phyloP scores from a whole-genome alignment of 805 yeast species.

The Kodamaea fukazawae region DNA sequence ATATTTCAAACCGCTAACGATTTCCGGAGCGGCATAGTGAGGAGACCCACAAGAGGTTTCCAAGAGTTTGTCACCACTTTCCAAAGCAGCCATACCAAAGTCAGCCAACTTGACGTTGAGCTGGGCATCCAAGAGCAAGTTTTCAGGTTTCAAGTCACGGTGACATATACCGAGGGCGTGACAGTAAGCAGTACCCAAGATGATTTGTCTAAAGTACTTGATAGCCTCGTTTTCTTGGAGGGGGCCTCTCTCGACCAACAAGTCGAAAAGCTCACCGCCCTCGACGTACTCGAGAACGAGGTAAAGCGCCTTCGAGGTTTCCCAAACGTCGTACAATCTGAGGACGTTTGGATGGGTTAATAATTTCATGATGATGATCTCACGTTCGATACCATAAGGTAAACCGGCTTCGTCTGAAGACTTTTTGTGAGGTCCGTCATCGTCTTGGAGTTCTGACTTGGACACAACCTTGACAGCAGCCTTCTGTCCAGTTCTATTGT shows the following conservation, averaged over 20 bases:
- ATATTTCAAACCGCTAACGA: constrained; percentile 72
- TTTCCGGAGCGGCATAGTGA: constrained; percentile 87
- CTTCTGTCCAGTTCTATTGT: constrained; percentile 63
- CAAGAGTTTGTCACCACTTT: constrained; percentile 62
- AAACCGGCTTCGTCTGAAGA: constrained; percentile 56
- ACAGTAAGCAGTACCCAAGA: constrained; percentile 76
- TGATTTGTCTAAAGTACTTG: constrained; percentile 71
- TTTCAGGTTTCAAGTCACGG: constrained; percentile 81
- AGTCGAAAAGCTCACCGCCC: constrained; percentile 84
- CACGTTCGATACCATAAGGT: constrained; percentile 96
- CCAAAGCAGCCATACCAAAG: constrained; percentile 88
- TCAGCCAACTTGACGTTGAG: constrained; percentile 77
- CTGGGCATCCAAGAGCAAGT: constrained; percentile 63
- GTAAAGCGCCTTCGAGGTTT: constrained; percentile 84
- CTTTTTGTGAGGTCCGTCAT: constrained; percentile 22
- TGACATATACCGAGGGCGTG: constrained; percentile 80
- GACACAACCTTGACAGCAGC: constrained; percentile 85
- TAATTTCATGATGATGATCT: constrained; percentile 94
- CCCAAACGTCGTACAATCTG: constrained; percentile 97
- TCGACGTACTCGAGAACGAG: constrained; percentile 79
- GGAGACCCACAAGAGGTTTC: constrained; percentile 88
- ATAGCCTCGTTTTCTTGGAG: constrained; percentile 72
- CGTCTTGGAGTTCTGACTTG: constrained; percentile 49
- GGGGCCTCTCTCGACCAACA: constrained; percentile 68
- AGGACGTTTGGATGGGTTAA: constrained; percentile 91